Conservation (phyloP, 192 early-diverging fungal species). For the Gonapodya prolifera region DNA sequence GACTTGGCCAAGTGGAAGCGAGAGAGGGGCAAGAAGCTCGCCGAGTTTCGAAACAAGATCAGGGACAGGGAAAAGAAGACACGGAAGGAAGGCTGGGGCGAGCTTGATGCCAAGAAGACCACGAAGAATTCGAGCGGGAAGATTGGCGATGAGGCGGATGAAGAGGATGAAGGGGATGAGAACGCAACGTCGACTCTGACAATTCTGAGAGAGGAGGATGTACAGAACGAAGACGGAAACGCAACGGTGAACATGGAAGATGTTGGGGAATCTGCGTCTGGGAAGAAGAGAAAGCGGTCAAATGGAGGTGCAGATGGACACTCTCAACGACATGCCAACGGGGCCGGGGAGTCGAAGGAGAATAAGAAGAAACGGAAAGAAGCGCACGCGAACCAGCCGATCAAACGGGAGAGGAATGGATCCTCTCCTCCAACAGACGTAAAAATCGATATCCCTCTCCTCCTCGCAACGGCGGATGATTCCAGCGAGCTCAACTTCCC, state of each 20-base stretch:
- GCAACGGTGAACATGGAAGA: not conserved
- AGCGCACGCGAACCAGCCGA: not conserved
- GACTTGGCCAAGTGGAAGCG: constrained; percentile 16
- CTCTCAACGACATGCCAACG: no score
- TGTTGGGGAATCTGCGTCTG: not conserved
- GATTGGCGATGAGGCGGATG: not conserved
- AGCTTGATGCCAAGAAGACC: not conserved
- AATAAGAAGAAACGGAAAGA: not conserved
- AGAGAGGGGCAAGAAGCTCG: constrained; percentile 16
- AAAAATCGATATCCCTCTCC: not conserved
- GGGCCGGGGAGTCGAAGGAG: no score
- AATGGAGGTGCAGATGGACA: no score
- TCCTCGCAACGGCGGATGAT: not conserved
- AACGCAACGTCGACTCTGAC: not conserved
- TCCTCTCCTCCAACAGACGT: not conserved
- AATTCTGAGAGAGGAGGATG: not conserved
- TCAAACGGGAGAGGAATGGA: not conserved
- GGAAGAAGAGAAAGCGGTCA: not conserved
- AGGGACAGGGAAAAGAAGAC: constrained; percentile 16
- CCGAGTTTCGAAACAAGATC: constrained; percentile 11
- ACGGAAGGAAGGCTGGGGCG: constrained; percentile 9
- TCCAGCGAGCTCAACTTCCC: not conserved
- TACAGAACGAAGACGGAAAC: not conserved
- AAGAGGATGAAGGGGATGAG: not conserved
- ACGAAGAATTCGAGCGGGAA: not conserved